Evolutionary conservation across 305 asterid genomes (phyloP).

Genomic region (Rubia occidens): DNA sequence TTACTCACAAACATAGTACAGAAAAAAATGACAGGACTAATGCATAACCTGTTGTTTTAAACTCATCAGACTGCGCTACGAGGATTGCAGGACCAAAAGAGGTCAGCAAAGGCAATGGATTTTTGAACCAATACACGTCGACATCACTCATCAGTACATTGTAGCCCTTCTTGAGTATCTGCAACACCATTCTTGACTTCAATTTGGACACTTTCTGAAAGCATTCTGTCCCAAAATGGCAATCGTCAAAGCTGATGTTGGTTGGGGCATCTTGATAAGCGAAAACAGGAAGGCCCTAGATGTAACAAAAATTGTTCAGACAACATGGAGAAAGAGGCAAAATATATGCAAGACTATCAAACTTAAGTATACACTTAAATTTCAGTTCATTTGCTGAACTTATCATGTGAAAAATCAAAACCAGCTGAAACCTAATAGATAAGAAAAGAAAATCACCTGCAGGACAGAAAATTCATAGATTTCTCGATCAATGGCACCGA

Average conservation of each 20-base stretch:
- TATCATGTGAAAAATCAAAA: neutral
- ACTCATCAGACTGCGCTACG: slow-evolving; percentile 86
- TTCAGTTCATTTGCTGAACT: neutral
- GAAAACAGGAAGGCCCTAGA: slow-evolving; percentile 79
- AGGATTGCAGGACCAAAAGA: slow-evolving; percentile 73
- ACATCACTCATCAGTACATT: slow-evolving; percentile 46
- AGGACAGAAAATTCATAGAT: slow-evolving; percentile 57
- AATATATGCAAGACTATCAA: neutral
- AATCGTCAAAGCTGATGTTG: slow-evolving; percentile 69
- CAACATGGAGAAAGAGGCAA: slow-evolving; percentile 8
- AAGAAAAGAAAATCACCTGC: slow-evolving; percentile 48
- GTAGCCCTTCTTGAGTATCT: slow-evolving; percentile 70
- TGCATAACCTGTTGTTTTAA: slow-evolving; percentile 47
- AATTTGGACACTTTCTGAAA: slow-evolving; percentile 87
- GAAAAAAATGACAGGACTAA: neutral
- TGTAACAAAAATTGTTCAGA: slow-evolving; percentile 5
- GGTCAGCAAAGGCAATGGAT: slow-evolving; percentile 63
- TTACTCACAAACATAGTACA: neutral
- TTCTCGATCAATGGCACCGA: slow-evolving; percentile 75
- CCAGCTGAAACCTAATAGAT: neutral
- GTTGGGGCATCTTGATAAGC: slow-evolving; percentile 50
- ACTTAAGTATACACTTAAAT: too few species aligned
- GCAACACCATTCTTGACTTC: slow-evolving; percentile 79
- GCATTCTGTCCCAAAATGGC: slow-evolving; percentile 94
- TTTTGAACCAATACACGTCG: slow-evolving; percentile 55